Percentiles rank a stretch among this genome's conserved stretches.
These are phyloP conservation scores for Ceratobasidium sp. DNA, from an alignment of 1,284 basidiomycete genomes.

Conservation along the genomic window DNA sequence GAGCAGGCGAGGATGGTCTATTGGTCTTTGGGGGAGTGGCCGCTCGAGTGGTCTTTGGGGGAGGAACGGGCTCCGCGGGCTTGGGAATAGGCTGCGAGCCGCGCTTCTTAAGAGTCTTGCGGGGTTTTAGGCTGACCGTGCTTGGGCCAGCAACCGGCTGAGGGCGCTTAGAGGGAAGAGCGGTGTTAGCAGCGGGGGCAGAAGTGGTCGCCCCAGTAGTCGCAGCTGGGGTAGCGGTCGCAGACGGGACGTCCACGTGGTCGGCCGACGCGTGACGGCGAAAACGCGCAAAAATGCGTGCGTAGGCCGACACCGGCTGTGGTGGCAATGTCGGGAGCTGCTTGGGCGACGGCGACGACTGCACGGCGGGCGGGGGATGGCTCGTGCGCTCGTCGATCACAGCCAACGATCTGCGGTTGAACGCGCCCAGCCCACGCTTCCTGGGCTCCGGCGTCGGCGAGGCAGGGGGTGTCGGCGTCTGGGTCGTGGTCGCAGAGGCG, in stretches of 20 bases:
- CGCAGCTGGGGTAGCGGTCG: background rate
- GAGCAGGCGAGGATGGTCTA: slow-evolving; percentile 1
- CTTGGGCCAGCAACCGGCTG: slow-evolving; percentile 28
- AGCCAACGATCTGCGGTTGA: slow-evolving; percentile 35
- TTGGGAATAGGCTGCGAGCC: slow-evolving; percentile 20
- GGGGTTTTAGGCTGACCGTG: slow-evolving; percentile 21
- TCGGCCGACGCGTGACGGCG: slow-evolving; percentile 28
- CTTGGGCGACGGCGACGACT: background rate
- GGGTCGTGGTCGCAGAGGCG: slow-evolving; percentile 1
- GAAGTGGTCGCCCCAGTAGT: background rate
- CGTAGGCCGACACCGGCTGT: slow-evolving; percentile 24
- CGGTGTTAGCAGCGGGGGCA: background rate
- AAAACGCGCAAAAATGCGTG: slow-evolving; percentile 26
- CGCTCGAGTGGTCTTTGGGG: slow-evolving; percentile 2
- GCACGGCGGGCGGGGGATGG: background rate
- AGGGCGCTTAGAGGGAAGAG: slow-evolving; percentile 17
- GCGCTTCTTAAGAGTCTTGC: slow-evolving; percentile 37
- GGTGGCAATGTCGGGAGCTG: background rate
- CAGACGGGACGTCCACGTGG: slow-evolving; percentile 14
- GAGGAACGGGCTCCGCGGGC: background rate
- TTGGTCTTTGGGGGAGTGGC: slow-evolving; percentile 11
- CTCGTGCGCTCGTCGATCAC: slow-evolving; percentile 40
- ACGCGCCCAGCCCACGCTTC: background rate
- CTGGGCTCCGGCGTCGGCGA: slow-evolving; percentile 4
- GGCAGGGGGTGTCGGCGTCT: slow-evolving; percentile 18